These are phyloP conservation scores for Xylariaceae sp. DNA, from an alignment of 2,329 filamentous ascomycete species.

Conservation along the genomic window DNA sequence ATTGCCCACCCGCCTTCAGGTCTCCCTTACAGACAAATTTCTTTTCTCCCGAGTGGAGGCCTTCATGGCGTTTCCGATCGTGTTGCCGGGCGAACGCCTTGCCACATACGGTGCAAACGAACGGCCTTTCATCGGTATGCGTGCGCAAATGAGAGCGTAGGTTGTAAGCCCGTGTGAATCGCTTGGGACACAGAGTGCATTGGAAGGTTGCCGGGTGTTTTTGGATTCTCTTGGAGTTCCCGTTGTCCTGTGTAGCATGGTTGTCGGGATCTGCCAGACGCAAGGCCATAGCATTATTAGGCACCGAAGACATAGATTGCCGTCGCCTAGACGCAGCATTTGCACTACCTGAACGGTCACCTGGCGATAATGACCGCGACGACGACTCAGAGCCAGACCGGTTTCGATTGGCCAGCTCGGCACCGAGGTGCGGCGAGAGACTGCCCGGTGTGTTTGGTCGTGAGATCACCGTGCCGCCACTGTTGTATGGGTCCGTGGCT, in stretches of 20 bases:
- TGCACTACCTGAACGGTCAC: conserved; percentile 48
- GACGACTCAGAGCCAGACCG: conserved; percentile 40
- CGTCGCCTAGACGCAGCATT: conserved; percentile 44
- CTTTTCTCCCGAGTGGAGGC: conserved; percentile 94
- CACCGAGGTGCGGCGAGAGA: conserved; percentile 48
- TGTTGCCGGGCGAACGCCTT: conserved; percentile 98
- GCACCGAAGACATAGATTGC: conserved; percentile 61
- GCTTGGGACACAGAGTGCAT: conserved; percentile 87
- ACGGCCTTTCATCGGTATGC: conserved; percentile 94
- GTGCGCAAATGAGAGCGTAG: conserved; percentile 91
- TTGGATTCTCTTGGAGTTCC: conserved; percentile 76
- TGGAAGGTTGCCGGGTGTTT: conserved; percentile 98
- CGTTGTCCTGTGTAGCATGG: conserved; percentile 58
- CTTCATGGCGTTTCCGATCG: conserved; percentile 94
- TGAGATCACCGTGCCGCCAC: conserved; percentile 35
- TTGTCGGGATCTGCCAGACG: conserved; percentile 86
- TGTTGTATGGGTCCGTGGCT: conserved; percentile 58
- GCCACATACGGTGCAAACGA: conserved; percentile 93
- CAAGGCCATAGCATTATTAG: conserved; percentile 70
- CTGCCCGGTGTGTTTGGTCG: conserved; percentile 36
- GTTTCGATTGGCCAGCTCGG: conserved; percentile 35
- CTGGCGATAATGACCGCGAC: conserved; percentile 48
- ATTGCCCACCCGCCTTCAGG: conserved; percentile 75
- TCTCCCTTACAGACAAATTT: conserved; percentile 96
- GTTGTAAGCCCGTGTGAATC: conserved; percentile 95